Conservation (phyloP, 441 rosid genomes). For the Capsella rubella region DNA sequence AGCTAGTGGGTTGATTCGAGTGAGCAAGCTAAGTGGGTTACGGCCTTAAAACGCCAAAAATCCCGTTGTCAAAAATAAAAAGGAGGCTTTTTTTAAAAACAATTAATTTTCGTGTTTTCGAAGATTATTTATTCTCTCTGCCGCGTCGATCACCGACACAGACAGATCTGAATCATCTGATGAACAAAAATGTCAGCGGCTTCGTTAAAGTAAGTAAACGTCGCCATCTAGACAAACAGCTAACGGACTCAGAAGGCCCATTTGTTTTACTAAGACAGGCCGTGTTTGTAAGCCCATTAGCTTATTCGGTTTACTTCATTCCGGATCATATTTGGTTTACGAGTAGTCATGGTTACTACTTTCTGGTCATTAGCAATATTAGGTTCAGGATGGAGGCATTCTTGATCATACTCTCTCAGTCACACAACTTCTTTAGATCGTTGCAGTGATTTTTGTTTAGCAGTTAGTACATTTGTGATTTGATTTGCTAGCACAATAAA, state of each 20-base stretch:
- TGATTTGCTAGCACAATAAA: not conserved
- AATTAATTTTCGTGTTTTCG: constrained; percentile 4
- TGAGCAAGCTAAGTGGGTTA: constrained; percentile 21
- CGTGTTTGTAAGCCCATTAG: not conserved
- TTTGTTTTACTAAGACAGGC: not conserved
- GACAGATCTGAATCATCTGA: constrained; percentile 5
- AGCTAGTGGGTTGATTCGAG: constrained; percentile 11
- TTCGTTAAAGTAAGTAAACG: no score
- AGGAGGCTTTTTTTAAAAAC: not conserved
- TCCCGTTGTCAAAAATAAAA: constrained; percentile 7
- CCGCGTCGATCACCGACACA: constrained; percentile 43
- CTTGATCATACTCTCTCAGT: constrained; percentile 60
- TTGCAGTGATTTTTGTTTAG: no score
- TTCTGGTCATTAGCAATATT: constrained; percentile 40
- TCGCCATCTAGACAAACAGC: no score
- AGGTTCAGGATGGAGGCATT: constrained; percentile 60
- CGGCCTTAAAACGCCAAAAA: constrained; percentile 28
- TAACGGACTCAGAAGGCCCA: not conserved
- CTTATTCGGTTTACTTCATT: no score
- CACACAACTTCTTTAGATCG: constrained; percentile 55
- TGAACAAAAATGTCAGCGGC: not conserved
- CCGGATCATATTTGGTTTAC: no score
- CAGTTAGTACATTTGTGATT: not conserved
- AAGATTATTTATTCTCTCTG: constrained; percentile 3
- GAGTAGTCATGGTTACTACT: no score